Base-by-base conservation (phyloP, 306 rosid genomes). In the Datisca glomerata region DNA sequence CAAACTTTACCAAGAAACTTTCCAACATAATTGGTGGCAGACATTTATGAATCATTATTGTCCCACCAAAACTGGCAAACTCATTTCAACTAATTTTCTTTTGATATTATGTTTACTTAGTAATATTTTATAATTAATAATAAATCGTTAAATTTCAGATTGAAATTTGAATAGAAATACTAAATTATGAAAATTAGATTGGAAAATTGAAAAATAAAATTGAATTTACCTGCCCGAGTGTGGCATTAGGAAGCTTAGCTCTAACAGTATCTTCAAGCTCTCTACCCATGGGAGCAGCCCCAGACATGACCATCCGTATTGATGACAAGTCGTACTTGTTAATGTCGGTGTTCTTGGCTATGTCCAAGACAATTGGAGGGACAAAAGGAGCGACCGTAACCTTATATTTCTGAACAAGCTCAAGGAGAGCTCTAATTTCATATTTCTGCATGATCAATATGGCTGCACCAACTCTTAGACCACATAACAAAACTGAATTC, bases 251-350 rank as follows among this genome's bases (percentile, higher is more conserved):
- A 47, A 86, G 78, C 52, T 64, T 73, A 7, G 86, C 55, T 15
- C 61, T 58, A 12, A 86, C 43, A 0, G 77, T 41, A 15, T 86
- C 64, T 22, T 81, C 79, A 0, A 81, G 74, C 38, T 81, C 84
- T 55, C 75, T 78, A 1, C 81, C 84, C 12, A 86, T 63, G 0
- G 96, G 96, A 0, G 96, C 94, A 0, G 89, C 94, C 0, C 96
- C 96, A 1, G 76, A 65, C 55, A 77, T 86, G 9, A 75, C 51
- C 12, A 73, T 51, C 5, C 73, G 39, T 1, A 86, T 57, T 0
- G 86, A 78, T 14, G 77, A 73, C 17, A 81, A 51, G 13, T 86
- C 77, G n/a, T 86, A 70, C 3, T 61, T 61, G 0, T 71, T 12
- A 1, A 78, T 61, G 12, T 73, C 61, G 0, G 73, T 71, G 8